phyloP scores from a whole-genome alignment of 176 grass and related monocot species.

The Olyra latifolia region DNA sequence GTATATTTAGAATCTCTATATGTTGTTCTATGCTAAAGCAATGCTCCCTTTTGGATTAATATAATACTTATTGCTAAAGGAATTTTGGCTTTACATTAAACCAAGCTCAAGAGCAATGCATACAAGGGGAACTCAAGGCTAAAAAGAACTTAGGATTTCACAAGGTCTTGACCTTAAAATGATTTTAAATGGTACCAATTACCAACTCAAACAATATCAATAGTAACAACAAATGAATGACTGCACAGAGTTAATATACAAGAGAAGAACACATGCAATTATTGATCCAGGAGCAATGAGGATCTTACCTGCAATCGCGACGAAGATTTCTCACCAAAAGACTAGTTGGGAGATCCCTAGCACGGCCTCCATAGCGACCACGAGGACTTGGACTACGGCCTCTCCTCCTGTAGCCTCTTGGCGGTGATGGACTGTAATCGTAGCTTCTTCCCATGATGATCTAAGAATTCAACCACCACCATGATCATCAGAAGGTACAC shows the following conservation, averaged over 20 bases:
- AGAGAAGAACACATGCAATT: background rate
- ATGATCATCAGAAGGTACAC: background rate
- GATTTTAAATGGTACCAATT: background rate
- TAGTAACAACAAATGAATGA: background rate
- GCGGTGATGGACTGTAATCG: slow-evolving; percentile 67
- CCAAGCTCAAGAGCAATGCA: background rate
- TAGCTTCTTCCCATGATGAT: slow-evolving; percentile 66
- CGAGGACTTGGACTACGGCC: slow-evolving; percentile 70
- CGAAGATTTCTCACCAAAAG: slow-evolving; percentile 88
- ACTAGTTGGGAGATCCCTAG: slow-evolving; percentile 76
- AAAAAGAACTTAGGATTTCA: background rate
- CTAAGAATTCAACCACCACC: background rate
- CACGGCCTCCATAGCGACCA: slow-evolving; percentile 48
- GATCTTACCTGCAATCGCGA: slow-evolving; percentile 62
- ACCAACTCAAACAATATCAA: background rate
- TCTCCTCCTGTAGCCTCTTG: slow-evolving; percentile 69
- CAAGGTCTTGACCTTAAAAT: background rate
- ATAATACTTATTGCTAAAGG: background rate
- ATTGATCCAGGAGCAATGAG: background rate
- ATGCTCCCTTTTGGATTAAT: background rate
- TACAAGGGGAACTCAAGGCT: background rate
- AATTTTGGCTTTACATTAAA: background rate
- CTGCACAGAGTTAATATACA: background rate
- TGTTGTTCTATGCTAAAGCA: background rate
- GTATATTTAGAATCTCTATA: background rate